A percentile compares a stretch with the other conserved stretches of the same genome.
Conservation (phyloP, 805 yeast species). For the Alloascoidea hylecoeti region DNA sequence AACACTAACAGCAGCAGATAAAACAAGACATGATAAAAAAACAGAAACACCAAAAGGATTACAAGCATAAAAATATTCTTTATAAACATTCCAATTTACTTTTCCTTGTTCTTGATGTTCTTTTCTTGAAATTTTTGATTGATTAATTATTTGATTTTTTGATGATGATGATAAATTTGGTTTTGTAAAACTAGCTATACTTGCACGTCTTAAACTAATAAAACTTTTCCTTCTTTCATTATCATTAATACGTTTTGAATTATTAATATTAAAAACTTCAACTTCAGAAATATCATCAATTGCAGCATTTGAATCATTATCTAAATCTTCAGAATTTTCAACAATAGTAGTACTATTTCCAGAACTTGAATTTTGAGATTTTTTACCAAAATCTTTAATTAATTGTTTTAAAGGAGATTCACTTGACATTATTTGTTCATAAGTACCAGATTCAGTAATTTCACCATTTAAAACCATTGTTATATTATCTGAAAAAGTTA, state of each 20-base stretch:
- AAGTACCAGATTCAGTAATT: conserved; percentile 52
- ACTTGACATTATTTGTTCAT: conserved; percentile 32
- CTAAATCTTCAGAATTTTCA: conserved; percentile 6
- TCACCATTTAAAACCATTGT: conserved; percentile 58
- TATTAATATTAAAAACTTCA: neutral
- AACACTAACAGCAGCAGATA: conserved; percentile 48
- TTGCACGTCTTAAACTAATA: conserved; percentile 45
- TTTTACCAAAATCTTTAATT: conserved; percentile 49
- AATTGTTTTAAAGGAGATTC: conserved; percentile 36
- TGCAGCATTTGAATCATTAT: conserved; percentile 2
- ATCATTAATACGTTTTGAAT: conserved; percentile 8
- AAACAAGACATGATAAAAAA: conserved; percentile 39
- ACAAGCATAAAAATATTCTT: conserved; percentile 79
- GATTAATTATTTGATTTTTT: too few species aligned
- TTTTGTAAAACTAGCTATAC: conserved; percentile 30
- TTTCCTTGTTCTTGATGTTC: conserved; percentile 90
- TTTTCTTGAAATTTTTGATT: neutral
- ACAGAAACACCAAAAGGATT: conserved; percentile 49
- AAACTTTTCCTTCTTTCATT: conserved; percentile 17
- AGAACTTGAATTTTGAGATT: conserved; percentile 8
- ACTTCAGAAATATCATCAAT: conserved; percentile 3
- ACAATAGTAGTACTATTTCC: conserved; percentile 8
- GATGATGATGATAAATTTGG: neutral
- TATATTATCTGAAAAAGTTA: conserved; percentile 59
- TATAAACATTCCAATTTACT: conserved; percentile 79